Evolutionary conservation across 2,329 filamentous ascomycete genomes (phyloP).

Genomic region (Aspergillus pseudoglaucus): DNA sequence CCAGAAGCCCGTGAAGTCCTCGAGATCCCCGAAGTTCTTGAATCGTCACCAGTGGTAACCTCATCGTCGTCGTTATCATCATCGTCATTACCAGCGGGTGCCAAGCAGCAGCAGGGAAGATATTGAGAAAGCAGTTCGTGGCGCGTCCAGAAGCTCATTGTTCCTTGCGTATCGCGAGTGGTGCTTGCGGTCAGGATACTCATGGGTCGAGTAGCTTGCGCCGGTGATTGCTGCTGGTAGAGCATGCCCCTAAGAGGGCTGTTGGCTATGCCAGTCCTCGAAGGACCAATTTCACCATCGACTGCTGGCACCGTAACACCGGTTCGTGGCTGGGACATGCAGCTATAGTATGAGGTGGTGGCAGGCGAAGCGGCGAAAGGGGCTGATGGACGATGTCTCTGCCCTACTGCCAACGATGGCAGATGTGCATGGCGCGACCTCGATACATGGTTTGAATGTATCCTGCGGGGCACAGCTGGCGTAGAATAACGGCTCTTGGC

Average conservation of each 20-base stretch:
- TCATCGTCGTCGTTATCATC: neutral
- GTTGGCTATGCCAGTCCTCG: neutral
- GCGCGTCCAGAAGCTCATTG: neutral
- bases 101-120: constrained; percentile 6
- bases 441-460: neutral
- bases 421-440: neutral
- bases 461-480: neutral
- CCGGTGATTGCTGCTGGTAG: neutral
- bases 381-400: neutral
- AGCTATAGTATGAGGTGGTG: neutral
- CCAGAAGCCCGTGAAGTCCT: constrained; percentile 4
- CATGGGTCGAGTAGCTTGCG: neutral
- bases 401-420: neutral
- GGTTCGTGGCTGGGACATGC: neutral
- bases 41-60: neutral
- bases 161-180: neutral
- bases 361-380: neutral
- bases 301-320: neutral
- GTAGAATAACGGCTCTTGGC: neutral
- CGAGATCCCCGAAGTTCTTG: constrained; percentile 2
- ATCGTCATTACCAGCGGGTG: neutral
- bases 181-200: neutral
- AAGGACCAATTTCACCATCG: neutral
- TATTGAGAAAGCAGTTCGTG: neutral
- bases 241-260: neutral